Base-by-base conservation (phyloP, 805 yeast genomes). In the Kuraishia cidri region DNA sequence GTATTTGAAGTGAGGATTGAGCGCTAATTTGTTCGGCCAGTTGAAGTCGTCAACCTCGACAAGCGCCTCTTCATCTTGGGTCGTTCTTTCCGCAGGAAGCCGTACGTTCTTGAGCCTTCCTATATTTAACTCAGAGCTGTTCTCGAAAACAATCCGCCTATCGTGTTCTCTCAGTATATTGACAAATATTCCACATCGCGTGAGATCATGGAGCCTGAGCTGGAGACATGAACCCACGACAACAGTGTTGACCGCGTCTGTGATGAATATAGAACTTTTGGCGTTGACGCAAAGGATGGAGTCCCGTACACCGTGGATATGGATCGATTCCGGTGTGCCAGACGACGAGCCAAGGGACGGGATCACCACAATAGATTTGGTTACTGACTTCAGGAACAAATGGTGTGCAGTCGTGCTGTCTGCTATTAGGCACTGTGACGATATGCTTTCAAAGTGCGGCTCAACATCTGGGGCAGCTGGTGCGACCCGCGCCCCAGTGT, bases 21-120 rank as follows among this genome's bases (percentile, higher is more conserved):
- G 32, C 18, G 26, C 37, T 1, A 26, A 11, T 25, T 33, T 40
- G 23, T 39, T 38, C 10, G 55, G 57, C 22, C 35, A 34, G 23
- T 40, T 38, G 37, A 55, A 55, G 33, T 55, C 59, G 26, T 55
- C 59, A 10, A 55, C 44, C 9, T 36, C 29, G 3, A 49, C 30
- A 10, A 18, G 15, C 5, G 12, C 27, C 8, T n/a, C 27, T 17
- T 7, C 15, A 11, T 21, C 10, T 8, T 21, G 24, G 8, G 13
- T 17, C 4, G 15, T 12, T n/a, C 9, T 9, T 4, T 15, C 5
- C 15, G 5, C 15, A 4, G 13, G 10, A 6, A 24, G 13, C 14
- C 26, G 26, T 14, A 5, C 19, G 16, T 7, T 26, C 17, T 10
- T 9, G 16, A 12, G n/a, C n/a, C 13, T 11, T 4, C 33, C 33